Conservation (phyloP, 306 rosid species). For the Pueraria montana region DNA sequence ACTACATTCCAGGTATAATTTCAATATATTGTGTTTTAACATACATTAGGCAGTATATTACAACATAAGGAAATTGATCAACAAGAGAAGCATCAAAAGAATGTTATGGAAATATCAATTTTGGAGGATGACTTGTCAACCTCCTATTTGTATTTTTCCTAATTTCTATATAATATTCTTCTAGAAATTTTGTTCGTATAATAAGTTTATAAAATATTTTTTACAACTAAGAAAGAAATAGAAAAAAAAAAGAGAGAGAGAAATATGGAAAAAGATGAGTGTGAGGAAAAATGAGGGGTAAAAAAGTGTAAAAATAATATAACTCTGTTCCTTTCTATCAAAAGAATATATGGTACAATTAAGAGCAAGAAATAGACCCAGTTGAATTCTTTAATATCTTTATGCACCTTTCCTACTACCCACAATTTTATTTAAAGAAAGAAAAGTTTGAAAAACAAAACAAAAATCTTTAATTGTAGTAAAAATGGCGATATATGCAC, state of each 20-base stretch:
- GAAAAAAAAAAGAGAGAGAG: no score
- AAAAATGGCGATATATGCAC: background rate
- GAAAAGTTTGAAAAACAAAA: background rate
- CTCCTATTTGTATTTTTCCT: background rate
- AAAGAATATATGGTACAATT: background rate
- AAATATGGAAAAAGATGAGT: background rate
- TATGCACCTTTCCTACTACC: background rate
- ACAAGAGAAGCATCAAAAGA: conserved; percentile 4
- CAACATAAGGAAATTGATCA: background rate
- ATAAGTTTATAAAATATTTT: background rate
- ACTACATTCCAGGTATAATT: background rate
- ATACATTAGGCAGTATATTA: background rate
- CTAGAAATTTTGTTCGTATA: background rate
- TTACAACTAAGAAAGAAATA: background rate
- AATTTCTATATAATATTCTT: background rate
- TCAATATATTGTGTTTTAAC: conserved; percentile 18
- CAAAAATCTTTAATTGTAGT: background rate
- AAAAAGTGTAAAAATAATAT: background rate
- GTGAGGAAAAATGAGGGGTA: no score
- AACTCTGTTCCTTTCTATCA: no score
- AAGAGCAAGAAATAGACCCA: background rate
- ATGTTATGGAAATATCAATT: conserved; percentile 4
- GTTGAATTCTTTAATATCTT: conserved; percentile 2
- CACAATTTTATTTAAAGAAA: background rate
- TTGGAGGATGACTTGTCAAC: background rate